Conservation (phyloP, 2,329 filamentous ascomycete species). For the Paraphaeosphaeria minitans region DNA sequence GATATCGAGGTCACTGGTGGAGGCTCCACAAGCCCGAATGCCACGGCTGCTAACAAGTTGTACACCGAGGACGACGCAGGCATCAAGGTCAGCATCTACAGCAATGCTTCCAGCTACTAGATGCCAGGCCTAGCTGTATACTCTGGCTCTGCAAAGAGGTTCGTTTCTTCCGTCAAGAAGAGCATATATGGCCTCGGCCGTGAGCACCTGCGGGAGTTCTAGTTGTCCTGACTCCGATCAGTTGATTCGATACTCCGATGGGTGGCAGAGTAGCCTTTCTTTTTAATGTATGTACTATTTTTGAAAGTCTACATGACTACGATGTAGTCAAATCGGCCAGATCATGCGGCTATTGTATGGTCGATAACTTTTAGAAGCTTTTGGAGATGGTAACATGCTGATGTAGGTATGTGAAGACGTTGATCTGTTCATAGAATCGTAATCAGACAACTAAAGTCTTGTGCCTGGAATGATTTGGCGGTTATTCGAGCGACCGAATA, state of each 20-base stretch:
- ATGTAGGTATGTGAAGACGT: neutral
- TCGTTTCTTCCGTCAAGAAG: neutral
- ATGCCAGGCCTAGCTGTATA: conserved; percentile 58
- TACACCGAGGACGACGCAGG: conserved; percentile 64
- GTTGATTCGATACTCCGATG: neutral
- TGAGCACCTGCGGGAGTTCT: conserved; percentile 1
- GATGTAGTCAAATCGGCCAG: neutral
- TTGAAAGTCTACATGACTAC: neutral
- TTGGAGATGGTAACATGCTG: neutral
- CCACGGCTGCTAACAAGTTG: conserved; percentile 56
- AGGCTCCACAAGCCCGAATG: conserved; percentile 53
- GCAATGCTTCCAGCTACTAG: conserved; percentile 47
- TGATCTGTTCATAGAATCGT: no score
- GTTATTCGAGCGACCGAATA: no score
- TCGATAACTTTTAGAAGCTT: neutral
- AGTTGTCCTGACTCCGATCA: neutral
- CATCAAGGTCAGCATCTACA: conserved; percentile 66
- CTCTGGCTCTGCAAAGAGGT: neutral
- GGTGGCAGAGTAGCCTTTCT: neutral
- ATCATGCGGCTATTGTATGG: neutral
- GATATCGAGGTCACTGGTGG: conserved; percentile 64
- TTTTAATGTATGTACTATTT: neutral
- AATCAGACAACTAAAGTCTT: no score
- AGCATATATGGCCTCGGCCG: neutral
- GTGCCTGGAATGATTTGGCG: no score